Conservation (phyloP, 2,329 filamentous ascomycete genomes). For the Pseudodiploospora longispora region DNA sequence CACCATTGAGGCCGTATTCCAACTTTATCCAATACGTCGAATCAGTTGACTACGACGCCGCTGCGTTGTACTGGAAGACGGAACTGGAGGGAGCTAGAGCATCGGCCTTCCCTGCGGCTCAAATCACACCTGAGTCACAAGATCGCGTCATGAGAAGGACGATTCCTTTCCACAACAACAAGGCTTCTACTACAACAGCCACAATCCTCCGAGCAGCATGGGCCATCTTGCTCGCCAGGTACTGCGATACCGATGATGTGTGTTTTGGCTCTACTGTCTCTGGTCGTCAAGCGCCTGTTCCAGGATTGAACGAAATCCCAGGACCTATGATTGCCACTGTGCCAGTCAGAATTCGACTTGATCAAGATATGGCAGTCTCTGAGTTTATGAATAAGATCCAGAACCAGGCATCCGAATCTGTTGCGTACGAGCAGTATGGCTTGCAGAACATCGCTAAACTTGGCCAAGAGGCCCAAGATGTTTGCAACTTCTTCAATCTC, state of each 20-base stretch:
- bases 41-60: too few relatives aligned
- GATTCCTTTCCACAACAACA: too few relatives aligned
- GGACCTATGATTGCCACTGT: constrained; percentile 23
- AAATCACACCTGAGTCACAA: too few relatives aligned
- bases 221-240: constrained; percentile 14
- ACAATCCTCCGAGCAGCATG: constrained; percentile 17
- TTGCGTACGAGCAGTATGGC: constrained; percentile 6
- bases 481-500: constrained; percentile 5
- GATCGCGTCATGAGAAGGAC: too few relatives aligned
- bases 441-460: constrained; percentile 6
- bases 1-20: too few relatives aligned
- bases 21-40: too few relatives aligned
- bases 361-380: constrained; percentile 3
- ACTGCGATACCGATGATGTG: constrained; percentile 13
- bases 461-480: constrained; percentile 1
- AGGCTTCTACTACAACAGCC: constrained; percentile 5
- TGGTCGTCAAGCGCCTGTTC: constrained; percentile 18
- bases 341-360: constrained; percentile 14
- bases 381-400: constrained; percentile 1
- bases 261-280: constrained; percentile 18
- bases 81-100: too few relatives aligned
- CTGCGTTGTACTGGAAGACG: too few relatives aligned
- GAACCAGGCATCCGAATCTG: constrained; percentile 3
- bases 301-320: constrained; percentile 16
- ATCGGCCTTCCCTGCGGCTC: too few relatives aligned